Conservation (phyloP, 139 green algal genomes). For the Micractinium sp. region DNA sequence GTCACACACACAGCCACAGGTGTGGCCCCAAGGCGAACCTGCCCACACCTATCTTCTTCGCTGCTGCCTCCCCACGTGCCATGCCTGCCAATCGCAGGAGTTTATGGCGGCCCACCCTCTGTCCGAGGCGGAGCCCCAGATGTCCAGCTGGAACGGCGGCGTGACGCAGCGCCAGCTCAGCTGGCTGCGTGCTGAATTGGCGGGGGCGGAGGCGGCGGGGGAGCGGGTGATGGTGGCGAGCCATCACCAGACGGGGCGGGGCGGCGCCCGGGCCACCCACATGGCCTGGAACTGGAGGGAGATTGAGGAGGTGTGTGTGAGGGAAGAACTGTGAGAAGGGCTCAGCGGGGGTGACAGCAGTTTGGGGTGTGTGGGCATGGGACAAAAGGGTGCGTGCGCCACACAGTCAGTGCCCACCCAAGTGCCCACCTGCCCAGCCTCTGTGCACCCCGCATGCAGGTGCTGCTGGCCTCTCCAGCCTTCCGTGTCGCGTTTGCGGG, state of each 20-base stretch:
- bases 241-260: slow-evolving; percentile 63
- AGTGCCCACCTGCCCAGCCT: background rate
- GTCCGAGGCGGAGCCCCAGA: slow-evolving; percentile 53
- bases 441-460: slow-evolving; percentile 11
- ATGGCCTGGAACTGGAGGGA: slow-evolving; percentile 65
- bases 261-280: slow-evolving; percentile 53
- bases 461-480: slow-evolving; percentile 34
- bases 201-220: slow-evolving; percentile 26
- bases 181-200: slow-evolving; percentile 55
- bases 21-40: background rate
- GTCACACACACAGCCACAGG: background rate
- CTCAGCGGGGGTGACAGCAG: no score
- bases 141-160: slow-evolving; percentile 74
- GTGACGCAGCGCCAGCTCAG: slow-evolving; percentile 38
- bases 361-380: no score
- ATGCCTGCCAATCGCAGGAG: background rate
- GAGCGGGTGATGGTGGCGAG: slow-evolving; percentile 58
- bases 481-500: slow-evolving; percentile 57
- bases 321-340: no score
- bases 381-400: no score
- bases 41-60: no score
- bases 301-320: slow-evolving; percentile 1
- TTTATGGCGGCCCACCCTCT: slow-evolving; percentile 58
- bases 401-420: background rate
- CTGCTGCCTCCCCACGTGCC: background rate